These are phyloP conservation scores for Lentinula edodes DNA, from an alignment of 768 basidiomycete genomes.

Conservation along the genomic window DNA sequence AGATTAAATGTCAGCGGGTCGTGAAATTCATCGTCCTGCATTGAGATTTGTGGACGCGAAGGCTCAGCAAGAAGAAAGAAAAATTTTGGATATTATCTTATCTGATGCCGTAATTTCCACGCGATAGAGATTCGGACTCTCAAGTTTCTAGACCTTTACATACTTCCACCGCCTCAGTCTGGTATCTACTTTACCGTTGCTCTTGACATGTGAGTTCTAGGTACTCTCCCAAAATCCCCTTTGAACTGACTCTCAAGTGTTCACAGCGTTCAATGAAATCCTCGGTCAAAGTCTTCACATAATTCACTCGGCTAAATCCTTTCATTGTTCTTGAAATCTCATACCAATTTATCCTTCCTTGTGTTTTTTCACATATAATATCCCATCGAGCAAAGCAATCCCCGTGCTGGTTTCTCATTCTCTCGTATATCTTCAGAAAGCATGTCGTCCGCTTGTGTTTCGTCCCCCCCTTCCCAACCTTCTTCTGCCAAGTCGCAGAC, in stretches of 20 bases:
- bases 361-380: background rate
- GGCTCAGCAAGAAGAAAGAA: background rate
- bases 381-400: background rate
- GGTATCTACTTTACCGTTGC: background rate
- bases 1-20: conserved; percentile 62
- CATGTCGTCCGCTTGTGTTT: background rate
- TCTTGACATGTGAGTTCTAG: background rate
- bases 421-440: background rate
- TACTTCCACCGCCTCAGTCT: background rate
- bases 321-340: background rate
- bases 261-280: background rate
- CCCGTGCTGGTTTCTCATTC: background rate
- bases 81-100: background rate
- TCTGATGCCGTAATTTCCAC: background rate
- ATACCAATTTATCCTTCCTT: background rate
- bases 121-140: background rate
- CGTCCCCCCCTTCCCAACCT: conserved; percentile 1
- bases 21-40: conserved; percentile 18
- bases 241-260: background rate
- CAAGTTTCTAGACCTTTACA: background rate
- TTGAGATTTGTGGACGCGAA: background rate
- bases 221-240: background rate
- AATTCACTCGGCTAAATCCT: background rate
- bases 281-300: background rate
- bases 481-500: conserved; percentile 7